phyloP scores from a whole-genome alignment of 257 asterid genomes.

The Asclepias syriaca region DNA sequence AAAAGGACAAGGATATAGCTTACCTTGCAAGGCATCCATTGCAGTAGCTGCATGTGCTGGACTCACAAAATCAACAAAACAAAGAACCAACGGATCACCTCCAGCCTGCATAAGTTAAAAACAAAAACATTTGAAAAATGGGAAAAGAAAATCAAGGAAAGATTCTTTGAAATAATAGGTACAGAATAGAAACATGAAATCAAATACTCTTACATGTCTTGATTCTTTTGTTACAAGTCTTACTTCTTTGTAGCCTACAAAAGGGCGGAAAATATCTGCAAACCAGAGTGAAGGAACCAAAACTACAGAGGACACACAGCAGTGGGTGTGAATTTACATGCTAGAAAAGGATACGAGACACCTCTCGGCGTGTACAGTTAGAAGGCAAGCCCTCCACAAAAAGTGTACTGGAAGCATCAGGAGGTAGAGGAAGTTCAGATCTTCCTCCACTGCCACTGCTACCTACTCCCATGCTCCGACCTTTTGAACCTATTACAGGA shows the following conservation, averaged over 20 bases:
- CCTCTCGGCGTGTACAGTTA: slow-evolving; percentile 71
- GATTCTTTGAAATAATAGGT: neutral
- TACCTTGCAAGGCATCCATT: slow-evolving; percentile 75
- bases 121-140: neutral
- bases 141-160: neutral
- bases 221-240: slow-evolving; percentile 73
- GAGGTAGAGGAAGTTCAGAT: slow-evolving; percentile 68
- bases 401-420: slow-evolving; percentile 80
- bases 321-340: neutral
- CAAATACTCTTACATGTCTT: slow-evolving; percentile 51
- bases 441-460: slow-evolving; percentile 25
- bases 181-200: slow-evolving; percentile 18
- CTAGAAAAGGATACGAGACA: slow-evolving; percentile 68
- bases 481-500: slow-evolving; percentile 31
- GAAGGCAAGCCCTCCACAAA: slow-evolving; percentile 49
- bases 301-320: slow-evolving; percentile 12
- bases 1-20: slow-evolving; percentile 6
- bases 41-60: slow-evolving; percentile 89
- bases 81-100: slow-evolving; percentile 64
- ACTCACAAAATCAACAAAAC: slow-evolving; percentile 76
- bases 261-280: slow-evolving; percentile 86
- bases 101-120: slow-evolving; percentile 47
- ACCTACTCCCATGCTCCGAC: slow-evolving; percentile 35
- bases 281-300: slow-evolving; percentile 42
- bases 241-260: slow-evolving; percentile 74